Conservation (phyloP, 108 stramenopile genomes). For the Cylindrotheca closterium region DNA sequence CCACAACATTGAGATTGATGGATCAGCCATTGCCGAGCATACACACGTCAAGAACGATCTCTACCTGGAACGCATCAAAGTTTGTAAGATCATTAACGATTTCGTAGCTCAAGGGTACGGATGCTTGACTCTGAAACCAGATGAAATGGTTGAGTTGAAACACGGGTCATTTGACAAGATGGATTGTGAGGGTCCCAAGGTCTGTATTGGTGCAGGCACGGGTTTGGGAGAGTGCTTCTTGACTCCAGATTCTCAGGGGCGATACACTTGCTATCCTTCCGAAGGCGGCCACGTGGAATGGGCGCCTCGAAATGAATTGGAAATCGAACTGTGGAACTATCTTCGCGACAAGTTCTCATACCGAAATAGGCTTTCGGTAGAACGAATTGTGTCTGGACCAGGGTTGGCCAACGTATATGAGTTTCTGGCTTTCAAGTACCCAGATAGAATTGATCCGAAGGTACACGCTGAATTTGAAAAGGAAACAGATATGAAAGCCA, state of each 20-base stretch:
- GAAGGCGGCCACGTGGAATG: constrained; percentile 98
- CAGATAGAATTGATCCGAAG: constrained; percentile 56
- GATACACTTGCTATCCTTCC: constrained; percentile 90
- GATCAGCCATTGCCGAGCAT: constrained; percentile 58
- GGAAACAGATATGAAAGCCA: constrained; percentile 70
- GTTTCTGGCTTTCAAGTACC: constrained; percentile 85
- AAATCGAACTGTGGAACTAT: constrained; percentile 70
- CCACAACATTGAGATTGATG: constrained; percentile 60
- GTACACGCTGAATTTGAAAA: constrained; percentile 68
- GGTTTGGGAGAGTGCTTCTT: constrained; percentile 94
- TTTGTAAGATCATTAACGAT: constrained; percentile 90
- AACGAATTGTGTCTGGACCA: constrained; percentile 93
- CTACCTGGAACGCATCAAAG: constrained; percentile 38
- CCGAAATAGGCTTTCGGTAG: constrained; percentile 83
- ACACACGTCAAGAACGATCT: constrained; percentile 26
- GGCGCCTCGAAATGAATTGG: constrained; percentile 79
- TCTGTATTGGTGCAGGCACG: constrained; percentile 96
- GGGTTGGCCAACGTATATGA: constrained; percentile 96
- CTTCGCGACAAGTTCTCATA: constrained; percentile 62
- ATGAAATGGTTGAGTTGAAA: constrained; percentile 56
- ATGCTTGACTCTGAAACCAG: constrained; percentile 78
- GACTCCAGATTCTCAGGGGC: constrained; percentile 46
- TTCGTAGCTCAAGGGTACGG: constrained; percentile 97
- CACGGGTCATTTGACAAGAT: constrained; percentile 53
- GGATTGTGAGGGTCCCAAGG: constrained; percentile 74